Evolutionary conservation across 2,329 filamentous ascomycete genomes (phyloP).

Genomic region (Verticillium isaacii): DNA sequence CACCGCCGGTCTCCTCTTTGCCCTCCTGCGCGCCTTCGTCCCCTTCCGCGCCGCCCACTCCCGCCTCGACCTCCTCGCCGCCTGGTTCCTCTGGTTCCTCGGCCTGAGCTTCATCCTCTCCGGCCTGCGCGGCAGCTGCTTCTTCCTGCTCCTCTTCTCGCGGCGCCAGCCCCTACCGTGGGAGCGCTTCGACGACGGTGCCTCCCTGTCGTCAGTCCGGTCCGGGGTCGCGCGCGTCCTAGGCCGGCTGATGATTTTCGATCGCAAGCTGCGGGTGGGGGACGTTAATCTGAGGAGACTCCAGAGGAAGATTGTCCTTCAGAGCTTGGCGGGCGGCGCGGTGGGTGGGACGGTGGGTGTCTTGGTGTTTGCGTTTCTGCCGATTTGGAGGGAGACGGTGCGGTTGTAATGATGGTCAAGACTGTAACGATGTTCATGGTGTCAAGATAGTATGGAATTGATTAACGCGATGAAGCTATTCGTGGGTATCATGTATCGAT

Average conservation of each 20-base stretch:
- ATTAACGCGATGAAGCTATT: background rate
- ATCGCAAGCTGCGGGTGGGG: conserved; percentile 39
- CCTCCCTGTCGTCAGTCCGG: conserved; percentile 16
- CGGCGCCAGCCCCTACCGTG: conserved; percentile 40
- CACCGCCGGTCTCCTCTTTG: conserved; percentile 30
- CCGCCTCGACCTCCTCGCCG: conserved; percentile 34
- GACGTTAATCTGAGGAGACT: conserved; percentile 34
- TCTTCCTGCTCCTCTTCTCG: conserved; percentile 41
- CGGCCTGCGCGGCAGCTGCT: conserved; percentile 40
- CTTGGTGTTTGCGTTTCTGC: conserved; percentile 36
- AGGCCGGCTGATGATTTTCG: conserved; percentile 40
- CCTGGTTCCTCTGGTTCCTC: conserved; percentile 41
- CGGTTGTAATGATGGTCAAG: background rate
- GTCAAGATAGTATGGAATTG: background rate
- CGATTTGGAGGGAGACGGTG: conserved; percentile 34
- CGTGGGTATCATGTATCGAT: background rate
- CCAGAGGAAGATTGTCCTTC: conserved; percentile 38
- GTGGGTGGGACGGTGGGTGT: conserved; percentile 30
- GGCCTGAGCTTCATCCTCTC: conserved; percentile 37
- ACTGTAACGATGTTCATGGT: background rate
- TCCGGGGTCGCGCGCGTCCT: conserved; percentile 23
- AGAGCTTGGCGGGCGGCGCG: conserved; percentile 32
- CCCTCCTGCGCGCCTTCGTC: conserved; percentile 33
- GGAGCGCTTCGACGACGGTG: conserved; percentile 39
- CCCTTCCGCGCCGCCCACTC: conserved; percentile 31